These are phyloP conservation scores for Purpureocillium takamizusanense DNA, from an alignment of 2,329 filamentous ascomycete species.

Conservation along the genomic window DNA sequence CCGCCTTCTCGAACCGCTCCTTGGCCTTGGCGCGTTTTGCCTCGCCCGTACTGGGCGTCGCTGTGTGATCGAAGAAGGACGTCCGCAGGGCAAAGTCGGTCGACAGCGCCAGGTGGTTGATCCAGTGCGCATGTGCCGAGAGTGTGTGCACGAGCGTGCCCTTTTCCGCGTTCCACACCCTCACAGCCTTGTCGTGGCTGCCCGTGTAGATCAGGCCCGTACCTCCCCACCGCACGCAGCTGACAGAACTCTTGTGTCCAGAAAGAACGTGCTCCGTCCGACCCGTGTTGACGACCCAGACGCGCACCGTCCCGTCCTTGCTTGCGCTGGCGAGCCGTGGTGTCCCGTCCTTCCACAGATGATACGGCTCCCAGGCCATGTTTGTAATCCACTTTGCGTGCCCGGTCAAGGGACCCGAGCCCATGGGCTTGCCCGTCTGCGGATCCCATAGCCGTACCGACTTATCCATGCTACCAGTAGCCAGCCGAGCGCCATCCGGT, in stretches of 20 bases:
- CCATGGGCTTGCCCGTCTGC: constrained; percentile 65
- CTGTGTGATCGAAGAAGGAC: constrained; percentile 75
- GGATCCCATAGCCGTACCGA: constrained; percentile 86
- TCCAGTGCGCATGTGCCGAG: constrained; percentile 80
- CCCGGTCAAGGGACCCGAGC: constrained; percentile 58
- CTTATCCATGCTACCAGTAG: constrained; percentile 90
- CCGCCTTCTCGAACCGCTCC: constrained; percentile 77
- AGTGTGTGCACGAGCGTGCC: constrained; percentile 76
- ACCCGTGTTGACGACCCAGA: constrained; percentile 77
- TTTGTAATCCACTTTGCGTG: constrained; percentile 86
- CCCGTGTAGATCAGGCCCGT: constrained; percentile 73
- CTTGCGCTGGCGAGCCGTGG: constrained; percentile 77
- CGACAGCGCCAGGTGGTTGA: constrained; percentile 89
- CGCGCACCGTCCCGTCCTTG: constrained; percentile 78
- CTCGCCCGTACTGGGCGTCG: constrained; percentile 57
- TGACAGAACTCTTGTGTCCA: constrained; percentile 82
- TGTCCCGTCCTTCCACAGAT: constrained; percentile 65
- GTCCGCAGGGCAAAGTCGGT: constrained; percentile 87
- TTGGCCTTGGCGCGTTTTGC: constrained; percentile 68
- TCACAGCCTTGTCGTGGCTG: constrained; percentile 87
- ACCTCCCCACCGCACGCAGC: constrained; percentile 93
- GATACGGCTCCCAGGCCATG: constrained; percentile 89
- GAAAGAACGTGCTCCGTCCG: constrained; percentile 73
- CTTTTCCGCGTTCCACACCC: constrained; percentile 75
- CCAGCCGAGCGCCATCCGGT: constrained; percentile 71